Percentiles rank a stretch among this genome's conserved stretches.
Conservation (phyloP, 2,329 filamentous ascomycete species). For the Botrytis hyacinthi region DNA sequence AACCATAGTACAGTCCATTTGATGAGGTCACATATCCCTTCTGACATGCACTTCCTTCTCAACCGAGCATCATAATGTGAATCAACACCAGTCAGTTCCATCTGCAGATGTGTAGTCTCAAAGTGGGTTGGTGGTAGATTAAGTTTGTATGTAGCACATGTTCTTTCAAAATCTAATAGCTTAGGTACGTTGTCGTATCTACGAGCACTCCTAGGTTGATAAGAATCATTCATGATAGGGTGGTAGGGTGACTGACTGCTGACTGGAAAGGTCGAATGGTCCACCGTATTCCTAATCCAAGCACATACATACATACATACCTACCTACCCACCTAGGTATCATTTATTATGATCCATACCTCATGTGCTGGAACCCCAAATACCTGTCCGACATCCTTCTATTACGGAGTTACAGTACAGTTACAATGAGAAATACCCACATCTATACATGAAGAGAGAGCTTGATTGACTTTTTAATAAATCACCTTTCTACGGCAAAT, state of each 20-base stretch:
- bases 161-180: neutral
- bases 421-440: neutral
- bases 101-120: neutral
- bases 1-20: neutral
- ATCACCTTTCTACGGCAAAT: neutral
- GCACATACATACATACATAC: neutral
- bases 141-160: neutral
- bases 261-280: neutral
- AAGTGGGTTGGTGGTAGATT: neutral
- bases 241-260: neutral
- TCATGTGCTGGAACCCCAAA: slow-evolving; percentile 3
- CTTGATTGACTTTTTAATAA: neutral
- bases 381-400: slow-evolving; percentile 1
- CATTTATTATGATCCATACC: neutral
- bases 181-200: neutral
- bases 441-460: neutral
- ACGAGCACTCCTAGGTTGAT: neutral
- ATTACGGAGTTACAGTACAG: neutral
- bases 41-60: neutral
- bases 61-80: neutral
- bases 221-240: neutral
- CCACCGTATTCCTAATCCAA: neutral
- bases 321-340: neutral
- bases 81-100: neutral
- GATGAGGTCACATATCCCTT: neutral